phyloP scores from a whole-genome alignment of 2,329 filamentous ascomycete species.

The Sarocladium kiliense region DNA sequence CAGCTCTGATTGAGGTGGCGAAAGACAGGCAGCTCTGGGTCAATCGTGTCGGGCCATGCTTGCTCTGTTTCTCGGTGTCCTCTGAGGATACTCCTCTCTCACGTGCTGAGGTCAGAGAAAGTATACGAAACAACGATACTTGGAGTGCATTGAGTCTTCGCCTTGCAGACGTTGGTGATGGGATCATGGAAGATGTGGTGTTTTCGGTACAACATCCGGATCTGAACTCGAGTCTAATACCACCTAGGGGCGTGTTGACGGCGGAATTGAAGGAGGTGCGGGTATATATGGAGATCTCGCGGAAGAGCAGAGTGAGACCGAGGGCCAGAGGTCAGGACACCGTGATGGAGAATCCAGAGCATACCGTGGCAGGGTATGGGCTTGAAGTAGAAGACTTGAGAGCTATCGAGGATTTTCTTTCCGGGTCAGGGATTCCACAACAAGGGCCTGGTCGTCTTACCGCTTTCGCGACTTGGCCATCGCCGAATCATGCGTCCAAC shows the following conservation, averaged over 20 bases:
- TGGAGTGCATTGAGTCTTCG: slow-evolving; percentile 24
- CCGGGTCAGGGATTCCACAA: background rate
- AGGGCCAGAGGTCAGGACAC: background rate
- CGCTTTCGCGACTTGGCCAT: background rate
- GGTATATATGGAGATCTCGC: slow-evolving; percentile 12
- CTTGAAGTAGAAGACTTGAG: background rate
- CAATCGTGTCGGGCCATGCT: slow-evolving; percentile 7
- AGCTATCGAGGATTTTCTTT: slow-evolving; percentile 2
- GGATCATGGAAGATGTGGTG: slow-evolving; percentile 14
- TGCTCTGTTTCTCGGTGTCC: background rate
- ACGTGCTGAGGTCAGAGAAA: background rate
- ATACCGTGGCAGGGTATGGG: background rate
- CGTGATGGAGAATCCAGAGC: background rate
- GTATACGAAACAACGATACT: background rate
- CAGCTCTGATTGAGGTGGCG: slow-evolving; percentile 19
- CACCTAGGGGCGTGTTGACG: slow-evolving; percentile 20
- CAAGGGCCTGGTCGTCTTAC: background rate
- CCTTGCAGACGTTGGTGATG: slow-evolving; percentile 14
- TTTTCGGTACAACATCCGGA: slow-evolving; percentile 33
- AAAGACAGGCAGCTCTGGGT: slow-evolving; percentile 26
- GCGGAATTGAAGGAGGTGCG: slow-evolving; percentile 22
- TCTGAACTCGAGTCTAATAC: slow-evolving; percentile 23
- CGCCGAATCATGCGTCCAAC: background rate
- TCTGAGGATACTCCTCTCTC: background rate
- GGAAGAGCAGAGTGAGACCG: too few relatives aligned